Percentiles rank a stretch among this genome's conserved stretches.
phyloP scores from a whole-genome alignment of 2,329 filamentous ascomycete genomes.

The Hypoxylon sp. region DNA sequence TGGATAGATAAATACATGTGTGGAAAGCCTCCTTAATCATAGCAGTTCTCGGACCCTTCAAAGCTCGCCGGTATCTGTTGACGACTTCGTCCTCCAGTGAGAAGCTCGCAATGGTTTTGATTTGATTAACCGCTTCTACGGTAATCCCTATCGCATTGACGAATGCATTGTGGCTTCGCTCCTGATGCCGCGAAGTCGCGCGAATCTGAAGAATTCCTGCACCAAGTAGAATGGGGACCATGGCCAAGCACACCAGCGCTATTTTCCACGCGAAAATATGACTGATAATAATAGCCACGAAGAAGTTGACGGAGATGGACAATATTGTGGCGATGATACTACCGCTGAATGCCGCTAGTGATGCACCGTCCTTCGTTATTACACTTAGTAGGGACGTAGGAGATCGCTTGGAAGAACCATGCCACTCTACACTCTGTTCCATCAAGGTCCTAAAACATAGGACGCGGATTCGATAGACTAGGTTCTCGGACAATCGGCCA shows the following conservation, averaged over 20 bases:
- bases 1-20: slow-evolving; percentile 63
- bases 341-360: slow-evolving; percentile 69
- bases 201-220: slow-evolving; percentile 70
- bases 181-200: slow-evolving; percentile 64
- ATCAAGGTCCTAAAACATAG: slow-evolving; percentile 70
- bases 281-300: slow-evolving; percentile 67
- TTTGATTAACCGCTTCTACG: slow-evolving; percentile 65
- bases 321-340: slow-evolving; percentile 69
- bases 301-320: slow-evolving; percentile 67
- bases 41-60: slow-evolving; percentile 58
- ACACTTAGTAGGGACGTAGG: slow-evolving; percentile 59
- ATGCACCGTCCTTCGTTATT: slow-evolving; percentile 69
- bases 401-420: slow-evolving; percentile 62
- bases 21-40: slow-evolving; percentile 55
- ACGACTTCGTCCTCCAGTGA: slow-evolving; percentile 55
- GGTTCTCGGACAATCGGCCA: slow-evolving; percentile 69
- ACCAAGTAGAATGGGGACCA: slow-evolving; percentile 61
- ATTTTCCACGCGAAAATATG: slow-evolving; percentile 73
- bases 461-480: slow-evolving; percentile 69
- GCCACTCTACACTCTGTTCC: slow-evolving; percentile 72
- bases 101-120: slow-evolving; percentile 61
- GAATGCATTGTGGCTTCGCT: slow-evolving; percentile 66
- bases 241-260: slow-evolving; percentile 61
- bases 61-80: slow-evolving; percentile 58
- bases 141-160: slow-evolving; percentile 65